Evolutionary conservation across 495 filamentous ascomycete genomes (phyloP).

Genomic region (Aspergillus panamensis): DNA sequence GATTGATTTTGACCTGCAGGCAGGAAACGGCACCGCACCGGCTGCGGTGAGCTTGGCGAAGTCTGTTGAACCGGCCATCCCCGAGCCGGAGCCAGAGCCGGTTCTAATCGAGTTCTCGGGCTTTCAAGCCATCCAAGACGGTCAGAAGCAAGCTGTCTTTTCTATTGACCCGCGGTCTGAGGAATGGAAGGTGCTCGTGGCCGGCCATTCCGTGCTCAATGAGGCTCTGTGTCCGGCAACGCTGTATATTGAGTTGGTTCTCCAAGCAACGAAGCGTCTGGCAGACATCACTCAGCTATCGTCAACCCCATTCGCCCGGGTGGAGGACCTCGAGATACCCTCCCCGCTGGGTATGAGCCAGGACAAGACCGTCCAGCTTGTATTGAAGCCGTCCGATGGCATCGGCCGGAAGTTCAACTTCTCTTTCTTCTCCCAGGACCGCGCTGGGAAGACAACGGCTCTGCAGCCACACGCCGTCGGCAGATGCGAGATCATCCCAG

Average conservation of each 20-base stretch:
- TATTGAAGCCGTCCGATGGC: too few species aligned
- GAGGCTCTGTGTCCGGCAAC: conserved; percentile 40
- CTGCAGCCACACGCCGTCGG: neutral
- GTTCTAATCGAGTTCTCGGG: too few species aligned
- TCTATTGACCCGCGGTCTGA: too few species aligned
- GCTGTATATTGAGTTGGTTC: conserved; percentile 42
- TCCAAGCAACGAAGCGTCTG: neutral
- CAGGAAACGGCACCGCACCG: too few species aligned
- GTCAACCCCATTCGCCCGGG: too few species aligned
- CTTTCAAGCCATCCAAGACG: too few species aligned
- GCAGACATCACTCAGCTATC: too few species aligned
- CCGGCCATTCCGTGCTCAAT: conserved; percentile 37
- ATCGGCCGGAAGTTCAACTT: too few species aligned
- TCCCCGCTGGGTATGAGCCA: neutral
- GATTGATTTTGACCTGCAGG: neutral
- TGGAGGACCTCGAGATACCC: neutral
- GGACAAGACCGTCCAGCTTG: neutral
- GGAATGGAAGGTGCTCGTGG: neutral
- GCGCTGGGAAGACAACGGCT: neutral
- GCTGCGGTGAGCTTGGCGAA: conserved; percentile 8
- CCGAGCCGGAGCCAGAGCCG: too few species aligned
- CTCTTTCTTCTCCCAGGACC: too few species aligned
- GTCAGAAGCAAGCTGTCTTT: too few species aligned
- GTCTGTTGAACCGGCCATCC: too few species aligned
- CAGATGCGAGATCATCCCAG: neutral